Percentiles rank a stretch among this genome's conserved stretches.
Evolutionary conservation across 2,329 filamentous ascomycete species (phyloP).

Genomic region (Hirsutella thompsonii): DNA sequence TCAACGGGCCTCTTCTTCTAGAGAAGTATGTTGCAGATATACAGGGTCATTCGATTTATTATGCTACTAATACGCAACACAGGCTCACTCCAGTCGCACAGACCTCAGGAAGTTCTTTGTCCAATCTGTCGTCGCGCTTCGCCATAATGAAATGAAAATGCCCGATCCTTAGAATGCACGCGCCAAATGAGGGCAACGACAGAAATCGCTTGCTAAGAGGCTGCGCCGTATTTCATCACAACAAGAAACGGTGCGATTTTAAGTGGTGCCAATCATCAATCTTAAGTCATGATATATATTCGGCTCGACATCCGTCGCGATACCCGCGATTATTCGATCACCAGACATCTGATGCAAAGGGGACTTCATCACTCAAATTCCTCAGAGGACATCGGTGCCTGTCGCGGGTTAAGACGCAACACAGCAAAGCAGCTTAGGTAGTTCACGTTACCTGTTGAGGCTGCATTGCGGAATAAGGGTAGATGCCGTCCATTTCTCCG

Average conservation of each 20-base stretch:
- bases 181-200: background rate
- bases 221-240: too few relatives aligned
- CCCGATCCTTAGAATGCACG: background rate
- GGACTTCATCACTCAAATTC: conserved; percentile 23
- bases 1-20: conserved; percentile 78
- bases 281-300: too few relatives aligned
- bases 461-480: conserved; percentile 68
- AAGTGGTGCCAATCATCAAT: too few relatives aligned
- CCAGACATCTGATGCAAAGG: background rate
- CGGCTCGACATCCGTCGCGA: too few relatives aligned
- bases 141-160: conserved; percentile 37
- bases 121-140: conserved; percentile 64
- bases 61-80: conserved; percentile 11
- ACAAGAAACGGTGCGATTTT: too few relatives aligned
- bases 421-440: background rate
- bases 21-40: conserved; percentile 58
- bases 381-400: conserved; percentile 31
- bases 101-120: conserved; percentile 47
- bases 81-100: conserved; percentile 54
- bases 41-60: background rate
- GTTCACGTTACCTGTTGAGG: conserved; percentile 60
- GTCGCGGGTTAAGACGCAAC: conserved; percentile 6
- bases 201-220: background rate
- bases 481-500: conserved; percentile 71
- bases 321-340: too few relatives aligned